A percentile compares a stretch with the other conserved stretches of the same genome.
These are phyloP conservation scores for Aspergillus nanangensis DNA, from an alignment of 495 filamentous ascomycete genomes.

Conservation along the genomic window DNA sequence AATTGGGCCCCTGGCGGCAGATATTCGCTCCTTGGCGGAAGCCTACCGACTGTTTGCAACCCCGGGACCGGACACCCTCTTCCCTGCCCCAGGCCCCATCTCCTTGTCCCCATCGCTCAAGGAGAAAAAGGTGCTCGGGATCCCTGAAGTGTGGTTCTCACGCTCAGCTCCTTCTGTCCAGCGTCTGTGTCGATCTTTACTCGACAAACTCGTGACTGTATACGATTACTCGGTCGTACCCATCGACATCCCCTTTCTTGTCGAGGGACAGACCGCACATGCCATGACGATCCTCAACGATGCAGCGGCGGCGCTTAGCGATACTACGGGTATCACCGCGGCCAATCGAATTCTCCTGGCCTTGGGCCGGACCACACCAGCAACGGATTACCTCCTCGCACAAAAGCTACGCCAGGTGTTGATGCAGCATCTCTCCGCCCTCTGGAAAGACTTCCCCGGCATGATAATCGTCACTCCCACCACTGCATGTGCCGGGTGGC, in stretches of 20 bases:
- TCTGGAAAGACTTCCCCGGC: conserved; percentile 68
- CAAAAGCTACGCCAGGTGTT: conserved; percentile 68
- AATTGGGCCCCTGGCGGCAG: conserved; percentile 70
- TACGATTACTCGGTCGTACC: conserved; percentile 65
- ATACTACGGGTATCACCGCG: conserved; percentile 51
- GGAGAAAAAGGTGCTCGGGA: conserved; percentile 53
- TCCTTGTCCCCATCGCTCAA: conserved; percentile 1
- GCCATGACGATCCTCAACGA: conserved; percentile 72
- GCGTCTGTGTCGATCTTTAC: conserved; percentile 35
- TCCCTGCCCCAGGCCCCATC: conserved; percentile 9
- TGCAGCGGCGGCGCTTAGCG: conserved; percentile 36
- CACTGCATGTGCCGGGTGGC: conserved; percentile 69
- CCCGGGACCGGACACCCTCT: conserved; percentile 51
- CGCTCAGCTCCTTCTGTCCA: conserved; percentile 57
- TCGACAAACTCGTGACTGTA: conserved; percentile 26
- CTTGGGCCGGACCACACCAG: conserved; percentile 59
- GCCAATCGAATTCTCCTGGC: conserved; percentile 66
- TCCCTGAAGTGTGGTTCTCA: conserved; percentile 68
- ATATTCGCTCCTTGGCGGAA: conserved; percentile 71
- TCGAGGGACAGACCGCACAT: conserved; percentile 71
- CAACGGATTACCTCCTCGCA: conserved; percentile 61
- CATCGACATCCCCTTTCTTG: conserved; percentile 67
- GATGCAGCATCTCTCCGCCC: conserved; percentile 72
- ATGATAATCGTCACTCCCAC: conserved; percentile 78
- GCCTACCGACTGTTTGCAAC: conserved; percentile 69